Evolutionary conservation across 2,329 filamentous ascomycete genomes (phyloP), one percentile per base, ranked within the genome.

Genomic region (Zasmidium angulare): DNA sequence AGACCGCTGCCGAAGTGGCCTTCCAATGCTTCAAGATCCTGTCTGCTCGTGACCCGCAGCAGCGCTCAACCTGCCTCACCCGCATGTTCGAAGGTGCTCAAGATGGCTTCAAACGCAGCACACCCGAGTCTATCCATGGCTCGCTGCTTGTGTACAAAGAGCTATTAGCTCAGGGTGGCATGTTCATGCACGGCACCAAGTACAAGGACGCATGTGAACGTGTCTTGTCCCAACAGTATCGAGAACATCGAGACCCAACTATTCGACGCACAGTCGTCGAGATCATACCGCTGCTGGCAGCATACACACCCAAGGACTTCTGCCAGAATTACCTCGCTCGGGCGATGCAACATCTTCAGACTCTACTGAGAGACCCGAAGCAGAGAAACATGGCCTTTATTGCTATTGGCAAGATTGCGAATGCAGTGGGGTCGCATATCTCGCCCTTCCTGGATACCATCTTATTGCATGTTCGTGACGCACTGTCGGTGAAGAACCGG

Each of bases 11-110:
- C 19, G 91, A 98, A 72, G 92, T 93, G 1, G 91, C 98, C 65
- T 95, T 91, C 67, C 91, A 93, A 63, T 97, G 93, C 75, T 96
- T 99, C 77, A 89, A 93, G 72, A 98, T 99, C 66, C 95, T 99
- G 64, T 88, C 92, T 53, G 91, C 96, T 69, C 87, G 95, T 79
- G 96, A 99, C 72, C 88, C 91, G 67, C 87, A 89, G 67, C 88
- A 96, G 80, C 91, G 93, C 71, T 85, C 89, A 71, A 83, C 88
- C 46, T 96, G 91, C 89, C 96, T 98, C 81, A 84, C 85, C 58
- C 91, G 93, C 74, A 96, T 98, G 70, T 95, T 96, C 74, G 87
- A 89, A 53, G 93, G 97, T 76, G 87, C 92, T 19, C 83, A 91
- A 60, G 82, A 85, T 61, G 93, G 93, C 6, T 86, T 99, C 67